Evolutionary conservation across 1,284 basidiomycete species (phyloP), one percentile per base, ranked within the genome.

Genomic region (Naganishia liquefaciens): DNA sequence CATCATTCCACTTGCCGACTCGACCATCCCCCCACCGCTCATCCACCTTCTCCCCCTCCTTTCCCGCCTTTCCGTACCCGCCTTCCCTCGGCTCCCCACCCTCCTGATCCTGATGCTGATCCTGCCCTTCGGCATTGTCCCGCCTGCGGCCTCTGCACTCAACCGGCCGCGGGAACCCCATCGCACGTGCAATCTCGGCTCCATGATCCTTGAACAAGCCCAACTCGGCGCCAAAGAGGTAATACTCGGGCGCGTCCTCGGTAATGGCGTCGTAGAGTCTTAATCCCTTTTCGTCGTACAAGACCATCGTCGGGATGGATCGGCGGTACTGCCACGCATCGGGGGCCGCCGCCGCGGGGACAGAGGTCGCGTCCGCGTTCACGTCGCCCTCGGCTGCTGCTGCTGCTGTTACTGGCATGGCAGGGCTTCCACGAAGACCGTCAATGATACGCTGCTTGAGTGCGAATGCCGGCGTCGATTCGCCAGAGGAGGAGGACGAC

Each of bases 251-350:
- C 0, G 85, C 89, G 47, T 87, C 81, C 17, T 88, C 88, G 0
- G 91, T 93, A 66, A 95, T 90, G 58, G 84, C 82, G 79, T 79
- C 78, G 62, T 79, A 79, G 30, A 79, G 69, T 57, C 66, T 61
- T 62, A 97, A 81, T 2, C 93, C 93, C 28, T 80, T 82, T 75
- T 94, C 90, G 71, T 93, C 87, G 78, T 96, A 96, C 11, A 96
- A 83, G 17, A 96, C 84, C 74, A 91, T 82, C 0, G 92, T 95
- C 5, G 93, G 92, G 13, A 97, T 79, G 19, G 83, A 83, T 75
- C 87, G 88, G 68, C 83, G 77, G 61, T 75, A 80, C 5, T 71
- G 70, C 76, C 76, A 80, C 25, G 68, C 33, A 54, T 66, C 64
- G 17, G 7, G 30, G 27, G 46, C n/a, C 28, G 30, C n/a, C 27